Conservation (phyloP, 1,139 yeast genomes). For the Cylindricascospora bacillispora region DNA sequence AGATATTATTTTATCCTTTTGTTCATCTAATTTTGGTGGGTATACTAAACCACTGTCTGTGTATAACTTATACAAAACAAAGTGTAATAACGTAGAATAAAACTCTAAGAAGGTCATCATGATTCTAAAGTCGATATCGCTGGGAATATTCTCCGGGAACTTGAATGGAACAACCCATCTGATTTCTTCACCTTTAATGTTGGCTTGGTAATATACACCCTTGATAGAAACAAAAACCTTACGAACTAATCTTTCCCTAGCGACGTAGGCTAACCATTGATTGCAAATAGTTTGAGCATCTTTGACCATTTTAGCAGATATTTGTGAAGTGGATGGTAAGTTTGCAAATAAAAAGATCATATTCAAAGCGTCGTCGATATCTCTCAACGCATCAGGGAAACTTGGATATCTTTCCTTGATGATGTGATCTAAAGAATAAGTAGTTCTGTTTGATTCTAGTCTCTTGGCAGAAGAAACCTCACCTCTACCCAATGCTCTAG, state of each 20-base stretch:
- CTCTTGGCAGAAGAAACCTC: slow-evolving; percentile 82
- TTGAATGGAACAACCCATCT: slow-evolving; percentile 96
- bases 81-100: slow-evolving; percentile 82
- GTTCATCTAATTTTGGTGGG: slow-evolving; percentile 75
- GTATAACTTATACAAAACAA: slow-evolving; percentile 74
- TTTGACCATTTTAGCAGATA: slow-evolving; percentile 63
- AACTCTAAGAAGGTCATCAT: slow-evolving; percentile 95
- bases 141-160: slow-evolving; percentile 89
- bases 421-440: slow-evolving; percentile 76
- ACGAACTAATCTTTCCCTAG: slow-evolving; percentile 67
- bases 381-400: slow-evolving; percentile 82
- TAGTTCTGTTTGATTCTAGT: slow-evolving; percentile 69
- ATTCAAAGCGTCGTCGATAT: slow-evolving; percentile 87
- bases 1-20: slow-evolving; percentile 72
- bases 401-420: slow-evolving; percentile 95
- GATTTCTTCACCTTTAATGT: slow-evolving; percentile 78
- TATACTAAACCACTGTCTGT: slow-evolving; percentile 75
- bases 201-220: slow-evolving; percentile 94
- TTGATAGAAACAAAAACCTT: slow-evolving; percentile 94
- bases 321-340: slow-evolving; percentile 86
- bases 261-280: slow-evolving; percentile 92
- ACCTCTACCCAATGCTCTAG: slow-evolving; percentile 83
- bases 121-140: slow-evolving; percentile 89
- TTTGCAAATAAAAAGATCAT: slow-evolving; percentile 90
- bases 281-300: slow-evolving; percentile 81